Conservation (phyloP, 345 rosid species). For the Moricandia arvensis region DNA sequence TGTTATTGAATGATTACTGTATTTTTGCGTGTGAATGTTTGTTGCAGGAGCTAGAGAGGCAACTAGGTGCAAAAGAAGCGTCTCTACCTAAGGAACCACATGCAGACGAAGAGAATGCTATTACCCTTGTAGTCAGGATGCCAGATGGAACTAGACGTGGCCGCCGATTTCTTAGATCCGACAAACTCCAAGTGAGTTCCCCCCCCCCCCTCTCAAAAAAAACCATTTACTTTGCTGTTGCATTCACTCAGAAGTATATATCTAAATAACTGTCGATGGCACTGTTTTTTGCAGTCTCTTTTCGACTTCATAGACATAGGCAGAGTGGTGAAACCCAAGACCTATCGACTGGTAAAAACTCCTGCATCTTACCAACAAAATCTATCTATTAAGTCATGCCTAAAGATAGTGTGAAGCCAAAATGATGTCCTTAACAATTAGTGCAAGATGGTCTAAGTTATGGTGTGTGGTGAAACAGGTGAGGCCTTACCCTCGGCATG, state of each 20-base stretch:
- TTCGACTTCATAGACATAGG: slow-evolving; percentile 91
- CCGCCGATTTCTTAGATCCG: slow-evolving; percentile 84
- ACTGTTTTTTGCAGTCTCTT: slow-evolving; percentile 68
- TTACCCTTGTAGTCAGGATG: slow-evolving; percentile 85
- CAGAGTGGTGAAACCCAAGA: slow-evolving; percentile 81
- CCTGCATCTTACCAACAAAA: neutral
- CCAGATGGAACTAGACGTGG: slow-evolving; percentile 94
- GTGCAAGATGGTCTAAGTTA: slow-evolving; percentile 11
- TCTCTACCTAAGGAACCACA: slow-evolving; percentile 90
- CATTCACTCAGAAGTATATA: slow-evolving; percentile 2
- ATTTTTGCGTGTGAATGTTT: neutral
- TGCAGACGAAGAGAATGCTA: slow-evolving; percentile 73
- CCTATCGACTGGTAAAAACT: slow-evolving; percentile 75
- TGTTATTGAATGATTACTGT: neutral
- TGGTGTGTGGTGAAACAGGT: slow-evolving; percentile 59
- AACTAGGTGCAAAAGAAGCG: slow-evolving; percentile 80
- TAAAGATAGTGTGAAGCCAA: neutral
- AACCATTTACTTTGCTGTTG: neutral
- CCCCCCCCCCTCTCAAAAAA: too few relatives aligned
- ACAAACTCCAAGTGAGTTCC: slow-evolving; percentile 70
- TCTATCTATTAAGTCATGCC: neutral
- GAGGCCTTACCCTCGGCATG: slow-evolving; percentile 96
- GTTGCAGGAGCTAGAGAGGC: slow-evolving; percentile 84
- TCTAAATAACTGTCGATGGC: too few relatives aligned
- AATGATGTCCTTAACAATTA: neutral